Base-by-base conservation (phyloP, 306 rosid genomes). In the Senna tora region DNA sequence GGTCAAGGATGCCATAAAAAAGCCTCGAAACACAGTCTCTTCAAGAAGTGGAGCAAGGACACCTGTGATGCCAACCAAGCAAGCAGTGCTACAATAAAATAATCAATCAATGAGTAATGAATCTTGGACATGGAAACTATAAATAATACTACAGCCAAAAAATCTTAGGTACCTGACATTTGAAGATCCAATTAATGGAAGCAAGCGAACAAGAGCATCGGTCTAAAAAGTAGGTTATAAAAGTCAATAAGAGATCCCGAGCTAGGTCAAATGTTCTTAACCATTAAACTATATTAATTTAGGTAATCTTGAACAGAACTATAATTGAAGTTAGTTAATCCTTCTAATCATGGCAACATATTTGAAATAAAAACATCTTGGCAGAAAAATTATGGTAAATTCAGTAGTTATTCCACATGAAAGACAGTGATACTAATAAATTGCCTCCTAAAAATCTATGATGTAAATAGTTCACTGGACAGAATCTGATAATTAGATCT, bases 1-100 rank as follows among this genome's bases (percentile, higher is more conserved):
- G 52, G 99, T 94, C 72, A 94, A 67, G 74, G 99, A 91, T 67
- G 86, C 84, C 96, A 94, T 83, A 34, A 94, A 81, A 82, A 94
- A 91, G 50, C 97, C 99, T 19, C 96, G 91, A 76, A 94, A 94
- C 69, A 94, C 83, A 0, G 89, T 89, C 86, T 94, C 99, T 78
- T 94, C 99, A 42, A 94, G 99, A 67, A 94, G 82, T 52, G 99
- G 99, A 69, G 99, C 99, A 33, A 94, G 84, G 79, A 94, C 86
- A 9, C 96, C 99, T 6, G 97, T 80, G 81, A 91, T 85, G 65
- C 93, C 99, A 74, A 94, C 58, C 87, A 91, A 84, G 87, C 91
- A 91, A 43, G 93, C 90, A 79, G 97, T 94, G 81, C 99, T 94
- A 84, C 81, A 85, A 79, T 38, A 78, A 85, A 73, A 66, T 64